Percentiles rank a stretch among this genome's conserved stretches.
Conservation (phyloP, 1,139 yeast species). For the Kluyveromyces sp. region DNA sequence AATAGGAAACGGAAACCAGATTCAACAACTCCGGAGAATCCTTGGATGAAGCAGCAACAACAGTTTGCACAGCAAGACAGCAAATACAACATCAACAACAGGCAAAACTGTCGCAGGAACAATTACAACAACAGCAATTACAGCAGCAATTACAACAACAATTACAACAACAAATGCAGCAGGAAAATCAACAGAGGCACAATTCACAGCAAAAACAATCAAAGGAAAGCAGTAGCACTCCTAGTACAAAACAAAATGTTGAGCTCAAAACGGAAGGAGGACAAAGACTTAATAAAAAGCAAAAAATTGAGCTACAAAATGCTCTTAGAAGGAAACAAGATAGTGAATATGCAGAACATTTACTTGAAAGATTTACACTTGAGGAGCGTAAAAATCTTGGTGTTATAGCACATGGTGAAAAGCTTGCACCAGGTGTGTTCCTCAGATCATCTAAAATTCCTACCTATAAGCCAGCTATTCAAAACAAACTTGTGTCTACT, state of each 20-base stretch:
- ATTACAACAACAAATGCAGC: conserved; percentile 22
- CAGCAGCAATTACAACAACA: conserved; percentile 30
- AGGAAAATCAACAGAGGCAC: conserved; percentile 12
- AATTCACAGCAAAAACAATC: background rate
- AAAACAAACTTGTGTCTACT: conserved; percentile 64
- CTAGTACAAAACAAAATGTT: conserved; percentile 19
- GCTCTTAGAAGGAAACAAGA: conserved; percentile 28
- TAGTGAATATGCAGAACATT: conserved; percentile 29
- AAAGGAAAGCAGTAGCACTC: background rate
- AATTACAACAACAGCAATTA: conserved; percentile 15
- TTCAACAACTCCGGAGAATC: conserved; percentile 43
- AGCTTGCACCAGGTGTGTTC: conserved; percentile 53
- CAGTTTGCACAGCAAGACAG: conserved; percentile 34
- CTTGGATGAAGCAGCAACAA: conserved; percentile 34
- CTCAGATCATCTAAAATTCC: conserved; percentile 65
- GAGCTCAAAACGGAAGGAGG: conserved; percentile 9
- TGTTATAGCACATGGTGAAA: conserved; percentile 71
- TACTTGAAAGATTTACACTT: conserved; percentile 50
- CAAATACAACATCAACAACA: conserved; percentile 41
- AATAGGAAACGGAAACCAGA: conserved; percentile 43
- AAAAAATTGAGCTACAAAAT: conserved; percentile 26
- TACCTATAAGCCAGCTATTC: conserved; percentile 60
- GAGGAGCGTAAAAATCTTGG: conserved; percentile 88
- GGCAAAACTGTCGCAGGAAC: conserved; percentile 24
- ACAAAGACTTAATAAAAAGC: conserved; percentile 29